A percentile compares a stretch with the other conserved stretches of the same genome.
Evolutionary conservation across 805 yeast species (phyloP).

Genomic region (Candida caryicola): DNA sequence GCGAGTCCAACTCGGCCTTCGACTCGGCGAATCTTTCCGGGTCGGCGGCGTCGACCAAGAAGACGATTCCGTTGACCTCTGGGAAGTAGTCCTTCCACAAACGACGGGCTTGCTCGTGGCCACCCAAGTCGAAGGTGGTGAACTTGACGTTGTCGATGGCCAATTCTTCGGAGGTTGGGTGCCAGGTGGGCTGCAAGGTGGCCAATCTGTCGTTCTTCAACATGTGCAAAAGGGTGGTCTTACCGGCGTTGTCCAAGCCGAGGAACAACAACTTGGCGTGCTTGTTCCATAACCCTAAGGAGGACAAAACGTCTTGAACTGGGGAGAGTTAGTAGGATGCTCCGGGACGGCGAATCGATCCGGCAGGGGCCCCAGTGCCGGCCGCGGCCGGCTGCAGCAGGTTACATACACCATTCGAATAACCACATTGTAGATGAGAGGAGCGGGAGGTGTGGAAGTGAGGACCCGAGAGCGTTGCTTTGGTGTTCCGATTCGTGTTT

Average conservation of each 20-base stretch:
- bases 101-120: slow-evolving; percentile 98
- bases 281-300: slow-evolving; percentile 48
- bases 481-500: neutral
- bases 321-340: slow-evolving; percentile 17
- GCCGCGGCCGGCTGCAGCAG: no score
- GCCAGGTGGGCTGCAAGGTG: slow-evolving; percentile 95
- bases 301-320: slow-evolving; percentile 46
- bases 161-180: slow-evolving; percentile 97
- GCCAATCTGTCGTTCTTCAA: slow-evolving; percentile 92
- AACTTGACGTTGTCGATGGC: slow-evolving; percentile 95
- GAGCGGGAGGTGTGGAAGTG: no score
- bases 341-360: neutral
- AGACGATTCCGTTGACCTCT: slow-evolving; percentile 96
- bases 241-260: slow-evolving; percentile 49
- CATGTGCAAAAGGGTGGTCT: slow-evolving; percentile 47
- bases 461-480: neutral
- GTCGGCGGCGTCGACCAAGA: slow-evolving; percentile 95
- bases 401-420: slow-evolving; percentile 38
- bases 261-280: slow-evolving; percentile 47
- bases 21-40: slow-evolving; percentile 93
- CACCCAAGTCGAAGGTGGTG: slow-evolving; percentile 98
- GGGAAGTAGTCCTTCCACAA: slow-evolving; percentile 99
- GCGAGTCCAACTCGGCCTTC: slow-evolving; percentile 89
- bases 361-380: neutral
- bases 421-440: slow-evolving; percentile 26